Percentiles rank a stretch among this genome's conserved stretches.
Conservation (phyloP, 2,329 filamentous ascomycete species). For the Aspergillus aculeatus region DNA sequence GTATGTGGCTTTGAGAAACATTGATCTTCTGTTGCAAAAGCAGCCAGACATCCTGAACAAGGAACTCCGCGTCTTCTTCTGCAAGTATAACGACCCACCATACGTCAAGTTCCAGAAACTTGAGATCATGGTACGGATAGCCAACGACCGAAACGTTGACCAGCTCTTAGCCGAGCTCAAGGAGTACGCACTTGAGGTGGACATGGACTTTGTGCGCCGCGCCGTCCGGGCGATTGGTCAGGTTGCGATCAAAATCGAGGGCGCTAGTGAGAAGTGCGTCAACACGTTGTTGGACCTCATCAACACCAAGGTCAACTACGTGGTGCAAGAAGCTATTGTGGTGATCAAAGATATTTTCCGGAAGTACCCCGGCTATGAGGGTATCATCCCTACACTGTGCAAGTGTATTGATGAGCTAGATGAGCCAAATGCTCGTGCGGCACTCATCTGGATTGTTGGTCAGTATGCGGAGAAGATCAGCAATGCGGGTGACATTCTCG, state of each 20-base stretch:
- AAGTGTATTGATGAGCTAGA: slow-evolving; percentile 96
- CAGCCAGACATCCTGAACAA: slow-evolving; percentile 96
- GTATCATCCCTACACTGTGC: slow-evolving; percentile 94
- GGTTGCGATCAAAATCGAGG: slow-evolving; percentile 97
- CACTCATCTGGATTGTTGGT: slow-evolving; percentile 97
- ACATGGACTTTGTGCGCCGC: slow-evolving; percentile 97
- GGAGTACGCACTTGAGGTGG: slow-evolving; percentile 95
- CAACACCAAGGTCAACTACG: slow-evolving; percentile 97
- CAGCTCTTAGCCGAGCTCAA: slow-evolving; percentile 92
- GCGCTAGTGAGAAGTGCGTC: slow-evolving; percentile 90
- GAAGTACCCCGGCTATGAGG: slow-evolving; percentile 96
- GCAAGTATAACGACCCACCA: slow-evolving; percentile 98
- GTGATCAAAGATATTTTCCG: slow-evolving; percentile 98
- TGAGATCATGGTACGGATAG: slow-evolving; percentile 99
- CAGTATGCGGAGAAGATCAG: slow-evolving; percentile 99
- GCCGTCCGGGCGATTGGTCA: slow-evolving; percentile 96
- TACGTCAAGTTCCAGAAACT: slow-evolving; percentile 98
- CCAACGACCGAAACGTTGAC: slow-evolving; percentile 94
- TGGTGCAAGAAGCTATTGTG: slow-evolving; percentile 97
- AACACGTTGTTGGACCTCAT: slow-evolving; percentile 91
- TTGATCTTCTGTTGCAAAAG: slow-evolving; percentile 91
- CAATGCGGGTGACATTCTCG: slow-evolving; percentile 93
- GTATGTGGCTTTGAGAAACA: slow-evolving; percentile 94
- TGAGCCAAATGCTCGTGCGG: slow-evolving; percentile 84
- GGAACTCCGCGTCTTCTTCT: slow-evolving; percentile 97